phyloP scores from a whole-genome alignment of 176 grass and related monocot genomes.

The maize (Zea mays) region DNA sequence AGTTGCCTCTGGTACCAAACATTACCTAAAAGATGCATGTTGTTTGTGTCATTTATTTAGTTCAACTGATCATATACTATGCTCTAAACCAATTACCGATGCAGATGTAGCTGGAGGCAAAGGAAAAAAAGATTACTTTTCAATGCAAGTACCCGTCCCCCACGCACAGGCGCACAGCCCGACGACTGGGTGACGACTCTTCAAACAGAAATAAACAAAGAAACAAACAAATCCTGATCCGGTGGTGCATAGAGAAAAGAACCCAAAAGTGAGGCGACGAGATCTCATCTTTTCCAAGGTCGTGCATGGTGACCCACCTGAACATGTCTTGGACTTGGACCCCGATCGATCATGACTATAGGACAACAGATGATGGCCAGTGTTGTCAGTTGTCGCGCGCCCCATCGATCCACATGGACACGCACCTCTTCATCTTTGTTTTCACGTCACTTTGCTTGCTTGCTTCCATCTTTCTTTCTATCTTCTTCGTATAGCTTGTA shows the following conservation, averaged over 20 bases:
- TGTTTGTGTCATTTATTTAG: conserved; percentile 21
- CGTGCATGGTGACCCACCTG: conserved; percentile 32
- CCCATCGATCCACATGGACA: conserved; percentile 17
- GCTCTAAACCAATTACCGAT: conserved; percentile 20
- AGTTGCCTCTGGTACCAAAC: too few species aligned
- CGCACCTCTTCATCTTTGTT: conserved; percentile 16
- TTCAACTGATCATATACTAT: background rate
- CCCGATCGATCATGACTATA: conserved; percentile 13
- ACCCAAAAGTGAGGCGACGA: conserved; percentile 3
- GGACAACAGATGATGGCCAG: background rate
- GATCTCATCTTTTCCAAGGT: conserved; percentile 45
- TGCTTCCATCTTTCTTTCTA: background rate
- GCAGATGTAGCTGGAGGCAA: conserved; percentile 25
- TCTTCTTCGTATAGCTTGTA: background rate
- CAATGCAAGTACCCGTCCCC: background rate
- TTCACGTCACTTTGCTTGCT: conserved; percentile 27
- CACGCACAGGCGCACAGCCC: background rate
- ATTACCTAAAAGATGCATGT: background rate
- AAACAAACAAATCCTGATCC: conserved; percentile 42
- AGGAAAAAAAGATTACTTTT: conserved; percentile 40
- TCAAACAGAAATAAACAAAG: background rate
- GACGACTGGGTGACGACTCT: background rate
- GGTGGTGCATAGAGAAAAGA: conserved; percentile 18
- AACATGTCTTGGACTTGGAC: conserved; percentile 21
- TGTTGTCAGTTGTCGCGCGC: background rate